These are phyloP conservation scores for Teratosphaeria zuluensis DNA, from an alignment of 2,329 filamentous ascomycete species.

Conservation along the genomic window DNA sequence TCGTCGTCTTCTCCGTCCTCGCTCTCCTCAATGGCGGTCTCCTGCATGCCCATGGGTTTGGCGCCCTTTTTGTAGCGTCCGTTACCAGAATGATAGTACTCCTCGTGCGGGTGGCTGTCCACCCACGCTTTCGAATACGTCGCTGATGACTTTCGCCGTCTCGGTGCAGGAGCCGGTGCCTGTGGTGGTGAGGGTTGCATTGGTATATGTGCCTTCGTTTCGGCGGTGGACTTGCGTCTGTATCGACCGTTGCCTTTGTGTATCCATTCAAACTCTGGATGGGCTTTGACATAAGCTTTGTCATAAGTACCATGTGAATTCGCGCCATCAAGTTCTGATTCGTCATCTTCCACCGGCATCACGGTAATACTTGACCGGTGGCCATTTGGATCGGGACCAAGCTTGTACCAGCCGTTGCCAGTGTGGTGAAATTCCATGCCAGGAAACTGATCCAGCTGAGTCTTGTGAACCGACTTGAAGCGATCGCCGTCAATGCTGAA, in stretches of 20 bases:
- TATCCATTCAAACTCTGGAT: conserved; percentile 22
- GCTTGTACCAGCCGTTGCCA: conserved; percentile 16
- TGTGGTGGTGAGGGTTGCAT: not conserved
- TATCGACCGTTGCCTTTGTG: conserved; percentile 26
- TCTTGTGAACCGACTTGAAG: conserved; percentile 5
- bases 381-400: conserved; percentile 8
- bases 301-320: conserved; percentile 11
- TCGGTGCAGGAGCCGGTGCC: not conserved
- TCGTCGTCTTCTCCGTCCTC: conserved; percentile 4
- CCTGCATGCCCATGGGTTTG: conserved; percentile 11
- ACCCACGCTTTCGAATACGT: conserved; percentile 19
- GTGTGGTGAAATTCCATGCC: conserved; percentile 12
- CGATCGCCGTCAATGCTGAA: not conserved
- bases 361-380: conserved; percentile 4
- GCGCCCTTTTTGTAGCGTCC: conserved; percentile 17
- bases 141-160: conserved; percentile 4
- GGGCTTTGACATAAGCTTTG: conserved; percentile 18
- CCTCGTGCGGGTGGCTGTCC: conserved; percentile 16
- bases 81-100: conserved; percentile 21
- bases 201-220: conserved; percentile 1
- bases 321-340: not conserved
- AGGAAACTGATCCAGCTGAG: conserved; percentile 9
- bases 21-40: not conserved
- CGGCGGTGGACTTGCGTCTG: conserved; percentile 8
- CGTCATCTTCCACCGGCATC: not conserved